Evolutionary conservation across 441 rosid genomes (phyloP).

Genomic region (Pelargonium cotyledonis): DNA sequence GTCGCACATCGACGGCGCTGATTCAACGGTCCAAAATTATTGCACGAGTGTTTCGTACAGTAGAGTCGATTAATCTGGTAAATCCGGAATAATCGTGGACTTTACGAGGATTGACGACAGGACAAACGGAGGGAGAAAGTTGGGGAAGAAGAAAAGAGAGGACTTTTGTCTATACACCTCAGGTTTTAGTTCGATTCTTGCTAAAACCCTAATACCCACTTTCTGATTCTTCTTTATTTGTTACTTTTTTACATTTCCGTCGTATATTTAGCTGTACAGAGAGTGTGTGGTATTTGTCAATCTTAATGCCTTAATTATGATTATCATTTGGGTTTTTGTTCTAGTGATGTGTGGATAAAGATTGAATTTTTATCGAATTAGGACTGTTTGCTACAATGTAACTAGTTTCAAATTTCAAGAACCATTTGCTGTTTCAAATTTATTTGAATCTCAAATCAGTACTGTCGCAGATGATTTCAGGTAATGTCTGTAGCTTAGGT

Average conservation of each 20-base stretch:
- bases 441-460: not conserved
- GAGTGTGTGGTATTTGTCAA: not conserved
- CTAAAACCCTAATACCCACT: constrained; percentile 19
- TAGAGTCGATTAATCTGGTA: not conserved
- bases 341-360: not conserved
- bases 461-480: not conserved
- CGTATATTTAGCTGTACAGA: not conserved
- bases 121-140: not conserved
- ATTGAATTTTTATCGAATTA: not conserved
- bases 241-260: not conserved
- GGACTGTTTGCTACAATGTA: not conserved
- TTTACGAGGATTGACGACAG: not conserved
- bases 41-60: not conserved
- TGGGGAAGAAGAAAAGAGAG: not conserved
- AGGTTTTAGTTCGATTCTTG: not conserved
- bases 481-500: not conserved
- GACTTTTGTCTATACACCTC: not conserved
- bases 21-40: not conserved
- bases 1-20: not conserved
- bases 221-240: constrained; percentile 4
- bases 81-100: not conserved
- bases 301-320: not conserved
- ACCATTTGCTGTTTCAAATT: not conserved
- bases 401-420: not conserved
- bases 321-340: not conserved